phyloP scores from a whole-genome alignment of 169 alveolate genomes.

The Cryptosporidium ubiquitum region DNA sequence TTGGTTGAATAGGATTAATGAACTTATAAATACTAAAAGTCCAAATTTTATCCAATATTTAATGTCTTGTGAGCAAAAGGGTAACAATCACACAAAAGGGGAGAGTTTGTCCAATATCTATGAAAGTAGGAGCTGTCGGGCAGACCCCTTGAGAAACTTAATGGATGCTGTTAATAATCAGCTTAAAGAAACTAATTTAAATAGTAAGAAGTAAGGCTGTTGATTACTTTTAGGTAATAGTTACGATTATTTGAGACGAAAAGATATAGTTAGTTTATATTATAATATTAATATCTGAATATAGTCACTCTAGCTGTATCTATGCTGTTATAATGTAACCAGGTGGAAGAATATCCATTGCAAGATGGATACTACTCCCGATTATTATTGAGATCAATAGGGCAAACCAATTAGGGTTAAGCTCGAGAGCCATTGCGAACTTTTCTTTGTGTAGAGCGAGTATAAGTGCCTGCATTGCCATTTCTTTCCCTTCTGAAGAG shows the following conservation, averaged over 20 bases:
- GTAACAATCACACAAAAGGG: neutral
- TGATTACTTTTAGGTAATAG: neutral
- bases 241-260: neutral
- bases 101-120: neutral
- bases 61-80: neutral
- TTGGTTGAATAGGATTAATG: conserved; percentile 7
- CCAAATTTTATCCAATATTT: neutral
- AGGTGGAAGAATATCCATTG: conserved; percentile 34
- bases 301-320: neutral
- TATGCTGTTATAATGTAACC: conserved; percentile 18
- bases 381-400: neutral
- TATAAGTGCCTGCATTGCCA: conserved; percentile 33
- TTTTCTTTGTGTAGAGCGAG: conserved; percentile 12
- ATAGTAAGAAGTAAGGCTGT: neutral
- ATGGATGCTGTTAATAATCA: neutral
- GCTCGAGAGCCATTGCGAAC: conserved; percentile 31
- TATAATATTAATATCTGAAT: neutral
- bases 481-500: conserved; percentile 39
- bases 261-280: neutral
- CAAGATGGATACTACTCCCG: conserved; percentile 18
- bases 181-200: neutral
- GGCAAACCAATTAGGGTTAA: conserved; percentile 39
- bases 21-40: neutral
- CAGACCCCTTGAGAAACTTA: conserved; percentile 6
- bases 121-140: neutral